Evolutionary conservation across 805 yeast species (phyloP).

Genomic region (Candida boleticola): DNA sequence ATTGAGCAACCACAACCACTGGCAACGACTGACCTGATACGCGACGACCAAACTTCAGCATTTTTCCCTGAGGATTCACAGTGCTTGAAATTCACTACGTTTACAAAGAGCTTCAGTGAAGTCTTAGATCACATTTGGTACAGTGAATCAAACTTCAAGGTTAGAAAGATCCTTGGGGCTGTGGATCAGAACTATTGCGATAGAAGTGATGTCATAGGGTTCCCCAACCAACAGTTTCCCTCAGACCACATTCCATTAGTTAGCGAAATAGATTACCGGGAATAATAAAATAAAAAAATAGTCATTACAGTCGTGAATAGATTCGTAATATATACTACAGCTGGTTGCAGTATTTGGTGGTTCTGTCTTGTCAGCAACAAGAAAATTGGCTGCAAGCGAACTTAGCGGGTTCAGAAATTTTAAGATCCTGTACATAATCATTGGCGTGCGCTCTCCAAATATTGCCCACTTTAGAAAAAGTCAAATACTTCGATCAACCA

Average conservation of each 20-base stretch:
- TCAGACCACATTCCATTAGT: slow-evolving; percentile 51
- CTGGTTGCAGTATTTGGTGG: too few relatives aligned
- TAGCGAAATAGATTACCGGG: slow-evolving; percentile 12
- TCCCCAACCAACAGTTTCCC: slow-evolving; percentile 60
- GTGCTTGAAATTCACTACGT: slow-evolving; percentile 30
- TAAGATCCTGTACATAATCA: slow-evolving; percentile 1
- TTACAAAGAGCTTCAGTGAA: slow-evolving; percentile 48
- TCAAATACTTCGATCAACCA: slow-evolving; percentile 11
- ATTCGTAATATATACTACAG: too few relatives aligned
- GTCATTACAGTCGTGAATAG: background rate
- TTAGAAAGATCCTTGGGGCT: slow-evolving; percentile 52
- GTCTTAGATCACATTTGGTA: slow-evolving; percentile 62
- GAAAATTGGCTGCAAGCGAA: too few relatives aligned
- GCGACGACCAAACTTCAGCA: background rate
- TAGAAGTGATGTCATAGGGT: slow-evolving; percentile 29
- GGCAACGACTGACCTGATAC: background rate
- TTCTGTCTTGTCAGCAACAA: too few relatives aligned
- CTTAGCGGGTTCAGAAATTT: too few relatives aligned
- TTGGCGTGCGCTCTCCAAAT: background rate
- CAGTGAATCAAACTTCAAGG: slow-evolving; percentile 36
- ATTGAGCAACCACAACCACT: slow-evolving; percentile 4
- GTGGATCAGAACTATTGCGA: slow-evolving; percentile 32
- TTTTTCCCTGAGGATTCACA: too few relatives aligned
- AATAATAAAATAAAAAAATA: background rate
- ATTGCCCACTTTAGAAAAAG: slow-evolving; percentile 11